These are phyloP conservation scores for Botrytis elliptica DNA, from an alignment of 2,329 filamentous ascomycete genomes.

Conservation along the genomic window DNA sequence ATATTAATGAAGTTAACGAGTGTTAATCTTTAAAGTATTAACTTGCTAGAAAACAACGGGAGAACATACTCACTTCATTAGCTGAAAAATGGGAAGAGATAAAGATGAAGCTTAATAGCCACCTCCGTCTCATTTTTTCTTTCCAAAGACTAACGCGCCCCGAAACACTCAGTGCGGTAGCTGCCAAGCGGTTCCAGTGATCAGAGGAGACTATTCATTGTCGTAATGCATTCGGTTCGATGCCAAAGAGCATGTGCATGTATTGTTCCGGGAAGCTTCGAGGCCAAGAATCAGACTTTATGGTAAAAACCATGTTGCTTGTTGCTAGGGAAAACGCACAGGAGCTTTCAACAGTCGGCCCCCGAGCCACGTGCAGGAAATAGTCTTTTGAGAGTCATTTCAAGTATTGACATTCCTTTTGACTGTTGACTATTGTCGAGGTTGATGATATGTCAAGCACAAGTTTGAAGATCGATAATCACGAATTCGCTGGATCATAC, in stretches of 20 bases:
- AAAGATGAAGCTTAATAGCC: not conserved
- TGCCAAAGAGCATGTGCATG: not conserved
- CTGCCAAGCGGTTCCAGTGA: not conserved
- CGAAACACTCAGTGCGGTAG: not conserved
- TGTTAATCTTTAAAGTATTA: too few relatives aligned
- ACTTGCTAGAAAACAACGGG: not conserved
- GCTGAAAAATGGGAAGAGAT: not conserved
- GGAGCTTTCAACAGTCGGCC: not conserved
- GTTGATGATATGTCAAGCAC: not conserved
- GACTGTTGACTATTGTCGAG: not conserved
- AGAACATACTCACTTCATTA: not conserved
- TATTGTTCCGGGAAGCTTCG: not conserved
- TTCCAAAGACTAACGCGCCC: not conserved
- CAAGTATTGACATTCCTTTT: not conserved
- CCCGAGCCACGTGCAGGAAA: too few relatives aligned
- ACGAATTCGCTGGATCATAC: not conserved
- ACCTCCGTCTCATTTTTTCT: not conserved
- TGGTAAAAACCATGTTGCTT: not conserved
- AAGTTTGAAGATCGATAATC: not conserved
- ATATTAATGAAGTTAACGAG: not conserved
- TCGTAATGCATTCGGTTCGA: not conserved
- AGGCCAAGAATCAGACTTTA: not conserved
- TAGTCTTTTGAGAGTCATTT: not conserved
- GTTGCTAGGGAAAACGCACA: not conserved
- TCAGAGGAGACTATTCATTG: not conserved